Percentiles rank a stretch among this genome's conserved stretches.
Evolutionary conservation across 2,329 filamentous ascomycete genomes (phyloP).

Genomic region (Calonectria pteridis): DNA sequence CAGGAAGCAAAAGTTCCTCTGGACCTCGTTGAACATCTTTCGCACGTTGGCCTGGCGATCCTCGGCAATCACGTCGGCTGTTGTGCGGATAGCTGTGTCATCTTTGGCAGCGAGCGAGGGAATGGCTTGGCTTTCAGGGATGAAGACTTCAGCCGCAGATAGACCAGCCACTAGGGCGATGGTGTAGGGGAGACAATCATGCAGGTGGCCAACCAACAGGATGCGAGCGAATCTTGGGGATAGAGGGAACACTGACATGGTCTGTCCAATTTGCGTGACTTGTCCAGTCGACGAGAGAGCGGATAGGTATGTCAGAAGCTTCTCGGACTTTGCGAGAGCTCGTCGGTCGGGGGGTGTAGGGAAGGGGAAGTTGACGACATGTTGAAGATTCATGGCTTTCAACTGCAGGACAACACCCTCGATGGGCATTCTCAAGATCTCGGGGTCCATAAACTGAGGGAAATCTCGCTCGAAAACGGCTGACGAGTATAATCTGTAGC

Average conservation of each 20-base stretch:
- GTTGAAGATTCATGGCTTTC: constrained; percentile 92
- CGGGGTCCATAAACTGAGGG: constrained; percentile 85
- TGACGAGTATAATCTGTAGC: constrained; percentile 93
- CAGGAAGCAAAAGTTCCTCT: constrained; percentile 82
- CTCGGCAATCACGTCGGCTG: constrained; percentile 79
- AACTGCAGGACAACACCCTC: constrained; percentile 94
- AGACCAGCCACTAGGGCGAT: constrained; percentile 90
- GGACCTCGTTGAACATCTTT: constrained; percentile 74
- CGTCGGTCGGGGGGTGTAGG: constrained; percentile 87
- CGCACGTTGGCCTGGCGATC: constrained; percentile 75
- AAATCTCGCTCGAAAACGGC: constrained; percentile 95
- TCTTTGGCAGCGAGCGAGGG: constrained; percentile 64
- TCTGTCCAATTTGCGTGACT: constrained; percentile 82
- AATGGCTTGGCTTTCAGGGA: constrained; percentile 83
- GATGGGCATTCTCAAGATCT: constrained; percentile 90
- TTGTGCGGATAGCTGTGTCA: constrained; percentile 66
- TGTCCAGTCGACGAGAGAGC: constrained; percentile 79
- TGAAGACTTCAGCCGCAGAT: constrained; percentile 88
- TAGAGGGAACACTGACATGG: constrained; percentile 90
- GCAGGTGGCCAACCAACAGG: constrained; percentile 86
- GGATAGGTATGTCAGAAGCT: constrained; percentile 85
- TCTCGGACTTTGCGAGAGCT: constrained; percentile 86
- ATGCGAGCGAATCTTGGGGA: constrained; percentile 93
- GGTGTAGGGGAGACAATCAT: constrained; percentile 86
- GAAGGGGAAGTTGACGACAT: constrained; percentile 95